These are phyloP conservation scores for Geranomyces michiganensis DNA, from an alignment of 192 early-diverging fungal genomes.

Conservation along the genomic window DNA sequence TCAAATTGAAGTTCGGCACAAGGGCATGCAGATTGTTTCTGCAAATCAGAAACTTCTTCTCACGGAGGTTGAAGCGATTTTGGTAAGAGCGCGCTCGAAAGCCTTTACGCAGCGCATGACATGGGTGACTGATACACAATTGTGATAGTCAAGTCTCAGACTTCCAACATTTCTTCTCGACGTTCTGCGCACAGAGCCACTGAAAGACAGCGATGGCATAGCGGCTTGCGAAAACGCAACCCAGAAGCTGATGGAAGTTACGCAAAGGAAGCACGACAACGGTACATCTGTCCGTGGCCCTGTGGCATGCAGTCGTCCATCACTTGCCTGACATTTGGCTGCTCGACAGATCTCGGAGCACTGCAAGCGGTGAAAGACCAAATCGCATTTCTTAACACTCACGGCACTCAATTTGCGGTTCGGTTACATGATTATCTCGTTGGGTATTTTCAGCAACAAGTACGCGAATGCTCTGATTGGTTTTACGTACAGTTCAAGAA, in stretches of 20 bases:
- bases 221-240: slow-evolving; percentile 51
- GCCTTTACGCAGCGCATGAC: no score
- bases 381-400: slow-evolving; percentile 43
- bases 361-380: slow-evolving; percentile 50
- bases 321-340: neutral
- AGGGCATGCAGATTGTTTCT: slow-evolving; percentile 85
- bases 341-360: slow-evolving; percentile 34
- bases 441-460: slow-evolving; percentile 30
- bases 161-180: slow-evolving; percentile 48
- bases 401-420: slow-evolving; percentile 47
- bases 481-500: no score
- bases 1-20: slow-evolving; percentile 91
- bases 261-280: slow-evolving; percentile 39
- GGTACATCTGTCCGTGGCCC: slow-evolving; percentile 4
- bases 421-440: slow-evolving; percentile 48
- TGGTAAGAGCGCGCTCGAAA: no score
- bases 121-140: no score
- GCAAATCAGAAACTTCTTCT: slow-evolving; percentile 86
- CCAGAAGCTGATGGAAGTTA: slow-evolving; percentile 38
- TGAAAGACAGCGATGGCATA: slow-evolving; percentile 49
- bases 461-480: no score
- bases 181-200: slow-evolving; percentile 50
- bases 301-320: no score
- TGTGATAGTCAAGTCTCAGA: slow-evolving; percentile 29
- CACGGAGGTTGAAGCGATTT: slow-evolving; percentile 79